Evolutionary conservation across 139 green algal genomes (phyloP), one percentile per base, ranked within the genome.

Genomic region (Picochlorum sp.): DNA sequence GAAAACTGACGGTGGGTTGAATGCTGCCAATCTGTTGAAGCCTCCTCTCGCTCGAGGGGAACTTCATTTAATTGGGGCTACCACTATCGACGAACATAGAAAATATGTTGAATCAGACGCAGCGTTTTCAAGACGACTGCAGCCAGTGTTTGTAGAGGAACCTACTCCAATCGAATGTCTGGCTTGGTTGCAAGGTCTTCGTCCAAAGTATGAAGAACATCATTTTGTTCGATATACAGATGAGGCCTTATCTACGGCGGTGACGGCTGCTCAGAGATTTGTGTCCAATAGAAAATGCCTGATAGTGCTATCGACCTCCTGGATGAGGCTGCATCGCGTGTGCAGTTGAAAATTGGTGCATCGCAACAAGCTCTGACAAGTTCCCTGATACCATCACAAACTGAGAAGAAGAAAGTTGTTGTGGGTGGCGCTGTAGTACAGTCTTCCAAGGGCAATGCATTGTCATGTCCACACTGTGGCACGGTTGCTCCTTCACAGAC

Each of bases 71-170:
- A 86, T 92, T 20, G 90, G 90, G 14, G 90, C 90, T 45, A 96
- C 90, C 51, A 96, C 90, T 2, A 74, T 94, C 47, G 88, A 92
- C 13, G 90, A 96, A 76, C 95, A 87, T 73, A 65, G 88, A 30
- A 75, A 83, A 66, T 82, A 96, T 77, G 87, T 96, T 13, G 90
- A 96, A 80, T 77, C 80, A 37, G 90, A 96, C 73, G 78, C 86
- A 2, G 90, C 90, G 2, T 81, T 96, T 28, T 81, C 85, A 52
- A 68, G 90, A 23, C 76, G 89, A 11, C 94, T 95, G 69, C 87
- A 95, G 77, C 69, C 72, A 0, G 80, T 96, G 18, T 69, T 86
- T 30, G 86, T 96, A 18, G 74, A 82, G 44, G 85, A 94, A 82
- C 90, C 90, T 0, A 69, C 69, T 6, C 61, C 79, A 15, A 60